Percentiles rank a stretch among this genome's conserved stretches.
Conservation (phyloP, 2,329 filamentous ascomycete genomes). For the Pochonia chlamydosporia region DNA sequence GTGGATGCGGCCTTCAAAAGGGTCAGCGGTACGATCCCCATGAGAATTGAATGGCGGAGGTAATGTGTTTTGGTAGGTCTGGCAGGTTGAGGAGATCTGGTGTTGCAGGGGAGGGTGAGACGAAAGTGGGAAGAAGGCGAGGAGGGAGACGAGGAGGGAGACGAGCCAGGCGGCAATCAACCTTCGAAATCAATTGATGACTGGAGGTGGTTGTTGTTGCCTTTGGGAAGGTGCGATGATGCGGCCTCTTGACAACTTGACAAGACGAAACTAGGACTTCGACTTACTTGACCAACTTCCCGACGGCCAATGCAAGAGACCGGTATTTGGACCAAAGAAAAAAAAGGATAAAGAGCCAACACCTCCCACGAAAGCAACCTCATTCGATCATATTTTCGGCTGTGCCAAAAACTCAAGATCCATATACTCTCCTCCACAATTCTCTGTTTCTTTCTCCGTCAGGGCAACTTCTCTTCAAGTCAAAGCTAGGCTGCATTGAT, state of each 20-base stretch:
- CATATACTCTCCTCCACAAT: background rate
- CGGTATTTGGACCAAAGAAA: background rate
- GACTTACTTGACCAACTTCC: no score
- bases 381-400: background rate
- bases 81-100: background rate
- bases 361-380: background rate
- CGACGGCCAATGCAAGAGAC: background rate
- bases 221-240: conserved; percentile 1
- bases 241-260: no score
- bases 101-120: background rate
- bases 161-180: background rate
- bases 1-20: background rate
- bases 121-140: no score
- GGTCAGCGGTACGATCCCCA: conserved; percentile 2
- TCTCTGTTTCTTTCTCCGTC: background rate
- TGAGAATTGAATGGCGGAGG: background rate
- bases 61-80: background rate
- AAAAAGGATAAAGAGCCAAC: conserved; percentile 5
- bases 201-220: background rate
- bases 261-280: no score
- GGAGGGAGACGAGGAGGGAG: conserved; percentile 3
- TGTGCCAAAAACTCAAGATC: background rate
- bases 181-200: no score
- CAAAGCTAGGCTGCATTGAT: no score
- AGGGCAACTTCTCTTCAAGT: no score